Conservation (phyloP, 768 basidiomycete species). For the Tricholoma bakamatsutake region DNA sequence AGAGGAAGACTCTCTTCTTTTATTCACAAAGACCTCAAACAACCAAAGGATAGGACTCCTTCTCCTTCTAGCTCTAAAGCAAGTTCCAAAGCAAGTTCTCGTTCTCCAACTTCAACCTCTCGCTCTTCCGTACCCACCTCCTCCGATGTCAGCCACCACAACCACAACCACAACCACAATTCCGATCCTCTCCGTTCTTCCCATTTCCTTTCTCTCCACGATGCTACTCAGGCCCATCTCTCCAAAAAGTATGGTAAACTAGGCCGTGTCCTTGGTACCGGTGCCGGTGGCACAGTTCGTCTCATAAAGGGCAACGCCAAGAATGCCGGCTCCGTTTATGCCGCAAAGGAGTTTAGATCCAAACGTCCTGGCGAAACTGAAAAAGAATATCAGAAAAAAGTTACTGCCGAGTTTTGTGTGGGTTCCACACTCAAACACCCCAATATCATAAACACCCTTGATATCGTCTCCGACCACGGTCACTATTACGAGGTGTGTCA, state of each 20-base stretch:
- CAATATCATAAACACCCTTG: slow-evolving; percentile 97
- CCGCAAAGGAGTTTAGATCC: slow-evolving; percentile 96
- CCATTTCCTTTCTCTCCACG: slow-evolving; percentile 48
- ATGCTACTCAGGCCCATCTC: slow-evolving; percentile 85
- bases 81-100: slow-evolving; percentile 14
- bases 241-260: slow-evolving; percentile 99
- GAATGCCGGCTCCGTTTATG: slow-evolving; percentile 80
- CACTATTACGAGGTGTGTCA: slow-evolving; percentile 92
- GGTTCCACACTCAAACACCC: slow-evolving; percentile 90
- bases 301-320: slow-evolving; percentile 86
- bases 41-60: slow-evolving; percentile 40
- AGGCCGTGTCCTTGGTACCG: slow-evolving; percentile 91
- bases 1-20: slow-evolving; percentile 24
- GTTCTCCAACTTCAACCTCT: slow-evolving; percentile 17
- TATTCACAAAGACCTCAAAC: slow-evolving; percentile 28
- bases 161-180: slow-evolving; percentile 10
- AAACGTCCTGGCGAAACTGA: slow-evolving; percentile 84
- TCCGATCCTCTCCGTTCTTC: slow-evolving; percentile 27
- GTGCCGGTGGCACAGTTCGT: slow-evolving; percentile 97
- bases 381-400: slow-evolving; percentile 99
- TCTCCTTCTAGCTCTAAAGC: slow-evolving; percentile 22
- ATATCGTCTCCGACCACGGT: slow-evolving; percentile 96
- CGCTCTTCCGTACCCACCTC: slow-evolving; percentile 1
- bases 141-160: slow-evolving; percentile 12
- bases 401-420: slow-evolving; percentile 98